phyloP scores from a whole-genome alignment of 345 rosid genomes.

The Draba incana region DNA sequence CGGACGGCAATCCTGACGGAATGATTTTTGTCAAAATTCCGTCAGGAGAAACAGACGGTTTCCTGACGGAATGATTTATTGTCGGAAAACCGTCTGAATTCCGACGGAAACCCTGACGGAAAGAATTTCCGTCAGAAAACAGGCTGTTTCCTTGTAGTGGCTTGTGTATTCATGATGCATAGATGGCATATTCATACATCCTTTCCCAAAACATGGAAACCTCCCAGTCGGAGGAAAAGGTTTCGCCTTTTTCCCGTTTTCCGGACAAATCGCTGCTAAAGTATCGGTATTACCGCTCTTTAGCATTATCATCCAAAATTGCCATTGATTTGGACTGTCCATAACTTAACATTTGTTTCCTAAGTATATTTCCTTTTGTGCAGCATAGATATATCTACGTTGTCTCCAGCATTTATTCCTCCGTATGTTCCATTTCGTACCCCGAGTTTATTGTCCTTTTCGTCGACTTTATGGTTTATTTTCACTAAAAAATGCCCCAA shows the following conservation, averaged over 20 bases:
- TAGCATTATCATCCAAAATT: conserved; percentile 73
- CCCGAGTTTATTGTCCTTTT: conserved; percentile 59
- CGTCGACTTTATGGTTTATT: conserved; percentile 55
- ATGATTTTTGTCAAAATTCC: too few species aligned
- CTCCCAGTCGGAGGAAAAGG: conserved; percentile 49
- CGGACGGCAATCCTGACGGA: too few species aligned
- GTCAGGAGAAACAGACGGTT: too few species aligned
- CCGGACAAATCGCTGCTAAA: conserved; percentile 56
- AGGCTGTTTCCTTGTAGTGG: too few species aligned
- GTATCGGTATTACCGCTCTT: conserved; percentile 68
- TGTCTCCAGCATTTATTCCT: conserved; percentile 37
- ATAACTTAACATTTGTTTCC: conserved; percentile 64
- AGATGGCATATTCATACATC: conserved; percentile 70
- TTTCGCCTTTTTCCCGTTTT: conserved; percentile 53
- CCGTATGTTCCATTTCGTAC: conserved; percentile 49
- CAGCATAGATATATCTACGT: conserved; percentile 53
- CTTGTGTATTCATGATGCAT: conserved; percentile 60
- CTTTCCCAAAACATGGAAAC: conserved; percentile 70
- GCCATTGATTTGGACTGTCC: conserved; percentile 65
- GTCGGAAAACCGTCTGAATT: too few species aligned
- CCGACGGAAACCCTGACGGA: too few species aligned
- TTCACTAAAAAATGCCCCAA: conserved; percentile 27
- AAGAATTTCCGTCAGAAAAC: too few species aligned
- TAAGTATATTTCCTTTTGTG: conserved; percentile 60
- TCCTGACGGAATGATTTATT: too few species aligned